These are phyloP conservation scores for Podila clonocystis DNA, from an alignment of 192 early-diverging fungal species.

Conservation along the genomic window DNA sequence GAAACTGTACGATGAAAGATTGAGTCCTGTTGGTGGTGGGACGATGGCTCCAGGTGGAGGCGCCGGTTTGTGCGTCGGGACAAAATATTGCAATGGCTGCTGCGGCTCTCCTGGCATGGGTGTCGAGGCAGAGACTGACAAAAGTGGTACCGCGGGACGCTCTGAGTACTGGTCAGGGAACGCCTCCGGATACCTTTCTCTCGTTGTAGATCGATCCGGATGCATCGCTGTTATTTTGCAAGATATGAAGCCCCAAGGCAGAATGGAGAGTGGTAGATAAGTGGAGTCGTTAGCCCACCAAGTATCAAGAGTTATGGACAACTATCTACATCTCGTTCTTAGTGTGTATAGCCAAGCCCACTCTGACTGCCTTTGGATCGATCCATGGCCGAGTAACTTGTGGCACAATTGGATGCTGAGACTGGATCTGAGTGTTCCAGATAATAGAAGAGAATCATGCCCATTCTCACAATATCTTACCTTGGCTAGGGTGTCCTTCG, in stretches of 20 bases:
- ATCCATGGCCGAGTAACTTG: no score
- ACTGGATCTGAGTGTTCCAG: no score
- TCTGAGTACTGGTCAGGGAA: background rate
- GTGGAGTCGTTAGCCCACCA: background rate
- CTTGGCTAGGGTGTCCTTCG: no score
- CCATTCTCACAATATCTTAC: no score
- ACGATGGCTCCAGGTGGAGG: slow-evolving; percentile 12
- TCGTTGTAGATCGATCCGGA: slow-evolving; percentile 1
- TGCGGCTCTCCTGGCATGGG: slow-evolving; percentile 31
- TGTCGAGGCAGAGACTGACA: slow-evolving; percentile 43
- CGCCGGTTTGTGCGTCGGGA: slow-evolving; percentile 24
- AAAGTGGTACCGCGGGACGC: slow-evolving; percentile 8
- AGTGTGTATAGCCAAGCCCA: no score
- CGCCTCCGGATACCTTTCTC: background rate
- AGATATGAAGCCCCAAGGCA: background rate
- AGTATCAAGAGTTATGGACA: no score
- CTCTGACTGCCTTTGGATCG: no score
- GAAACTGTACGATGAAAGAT: slow-evolving; percentile 46
- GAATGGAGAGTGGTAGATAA: background rate
- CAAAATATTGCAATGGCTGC: slow-evolving; percentile 44
- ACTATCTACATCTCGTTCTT: no score
- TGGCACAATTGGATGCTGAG: no score
- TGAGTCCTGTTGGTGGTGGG: slow-evolving; percentile 38
- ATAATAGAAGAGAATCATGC: no score
- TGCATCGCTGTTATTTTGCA: background rate